These are phyloP conservation scores for Penicillium sp. DNA, from an alignment of 2,329 filamentous ascomycete genomes.

Conservation along the genomic window DNA sequence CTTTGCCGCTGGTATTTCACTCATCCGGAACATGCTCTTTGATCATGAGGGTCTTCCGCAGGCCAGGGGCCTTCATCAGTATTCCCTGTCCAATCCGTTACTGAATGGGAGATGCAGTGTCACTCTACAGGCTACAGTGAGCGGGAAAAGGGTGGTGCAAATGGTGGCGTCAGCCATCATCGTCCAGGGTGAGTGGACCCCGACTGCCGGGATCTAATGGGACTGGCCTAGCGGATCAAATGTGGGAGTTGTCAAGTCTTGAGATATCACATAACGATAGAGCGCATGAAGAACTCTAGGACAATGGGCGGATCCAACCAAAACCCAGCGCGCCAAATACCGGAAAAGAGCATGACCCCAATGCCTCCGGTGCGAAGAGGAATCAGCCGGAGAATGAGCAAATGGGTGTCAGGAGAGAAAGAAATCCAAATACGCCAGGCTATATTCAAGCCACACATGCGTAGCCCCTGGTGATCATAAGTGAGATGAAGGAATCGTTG, in stretches of 20 bases:
- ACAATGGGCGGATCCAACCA: too few relatives aligned
- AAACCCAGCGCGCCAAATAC: too few relatives aligned
- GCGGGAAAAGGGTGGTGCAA: slow-evolving; percentile 6
- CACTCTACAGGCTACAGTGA: slow-evolving; percentile 11
- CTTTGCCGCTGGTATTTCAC: too few relatives aligned
- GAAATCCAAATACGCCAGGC: slow-evolving; percentile 15
- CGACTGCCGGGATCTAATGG: not conserved
- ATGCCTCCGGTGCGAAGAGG: slow-evolving; percentile 1
- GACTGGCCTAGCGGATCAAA: not conserved
- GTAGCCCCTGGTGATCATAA: slow-evolving; percentile 10
- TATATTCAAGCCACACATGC: slow-evolving; percentile 14
- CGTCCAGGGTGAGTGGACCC: not conserved
- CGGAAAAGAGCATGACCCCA: not conserved
- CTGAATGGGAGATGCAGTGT: slow-evolving; percentile 6
- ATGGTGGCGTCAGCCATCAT: slow-evolving; percentile 6
- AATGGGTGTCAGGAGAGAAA: slow-evolving; percentile 8
- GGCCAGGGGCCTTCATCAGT: slow-evolving; percentile 2
- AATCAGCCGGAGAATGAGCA: slow-evolving; percentile 13
- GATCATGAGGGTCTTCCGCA: not conserved
- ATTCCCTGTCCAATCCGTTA: slow-evolving; percentile 5
- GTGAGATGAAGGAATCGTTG: too few relatives aligned
- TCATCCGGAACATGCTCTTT: not conserved
- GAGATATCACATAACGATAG: not conserved
- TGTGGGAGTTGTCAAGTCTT: not conserved
- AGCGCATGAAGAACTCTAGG: not conserved